Percentiles rank a stretch among this genome's conserved stretches.
Evolutionary conservation across 2,329 filamentous ascomycete species (phyloP).

Genomic region (Tothia fuscella): DNA sequence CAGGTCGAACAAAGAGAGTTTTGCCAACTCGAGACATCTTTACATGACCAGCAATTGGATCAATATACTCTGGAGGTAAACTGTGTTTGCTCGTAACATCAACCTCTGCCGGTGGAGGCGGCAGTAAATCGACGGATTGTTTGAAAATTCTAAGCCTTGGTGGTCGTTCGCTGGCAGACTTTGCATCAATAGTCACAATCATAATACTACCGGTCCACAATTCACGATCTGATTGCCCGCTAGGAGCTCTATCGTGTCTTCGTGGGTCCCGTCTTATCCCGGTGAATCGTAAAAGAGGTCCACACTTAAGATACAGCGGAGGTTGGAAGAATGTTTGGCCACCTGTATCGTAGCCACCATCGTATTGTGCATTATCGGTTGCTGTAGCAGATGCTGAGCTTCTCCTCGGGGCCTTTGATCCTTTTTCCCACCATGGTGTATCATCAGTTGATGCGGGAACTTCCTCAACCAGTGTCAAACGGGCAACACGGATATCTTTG

Average conservation of each 20-base stretch:
- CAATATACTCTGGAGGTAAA: constrained; percentile 70
- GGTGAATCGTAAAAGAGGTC: constrained; percentile 79
- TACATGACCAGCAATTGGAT: constrained; percentile 76
- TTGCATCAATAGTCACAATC: constrained; percentile 81
- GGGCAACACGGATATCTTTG: constrained; percentile 18
- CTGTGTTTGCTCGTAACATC: constrained; percentile 44
- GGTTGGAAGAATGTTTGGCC: constrained; percentile 69
- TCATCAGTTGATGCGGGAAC: constrained; percentile 20
- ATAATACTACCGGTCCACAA: constrained; percentile 90
- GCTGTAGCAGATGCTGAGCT: constrained; percentile 18
- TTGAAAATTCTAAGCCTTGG: constrained; percentile 76
- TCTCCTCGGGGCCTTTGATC: constrained; percentile 32
- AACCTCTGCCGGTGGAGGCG: constrained; percentile 62
- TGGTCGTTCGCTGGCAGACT: constrained; percentile 67
- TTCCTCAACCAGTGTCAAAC: constrained; percentile 30
- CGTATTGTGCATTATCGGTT: constrained; percentile 17
- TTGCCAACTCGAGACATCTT: constrained; percentile 78
- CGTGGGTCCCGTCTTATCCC: constrained; percentile 52
- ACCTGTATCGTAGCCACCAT: constrained; percentile 53
- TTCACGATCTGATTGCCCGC: no score
- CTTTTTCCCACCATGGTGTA: constrained; percentile 65
- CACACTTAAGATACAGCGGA: constrained; percentile 73
- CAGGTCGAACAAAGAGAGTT: constrained; percentile 76
- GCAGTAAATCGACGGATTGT: constrained; percentile 71
- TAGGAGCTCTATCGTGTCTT: no score